Evolutionary conservation across 2,329 filamentous ascomycete species (phyloP), one percentile per base, ranked within the genome.

Genomic region (Aspergillus carbonarius): DNA sequence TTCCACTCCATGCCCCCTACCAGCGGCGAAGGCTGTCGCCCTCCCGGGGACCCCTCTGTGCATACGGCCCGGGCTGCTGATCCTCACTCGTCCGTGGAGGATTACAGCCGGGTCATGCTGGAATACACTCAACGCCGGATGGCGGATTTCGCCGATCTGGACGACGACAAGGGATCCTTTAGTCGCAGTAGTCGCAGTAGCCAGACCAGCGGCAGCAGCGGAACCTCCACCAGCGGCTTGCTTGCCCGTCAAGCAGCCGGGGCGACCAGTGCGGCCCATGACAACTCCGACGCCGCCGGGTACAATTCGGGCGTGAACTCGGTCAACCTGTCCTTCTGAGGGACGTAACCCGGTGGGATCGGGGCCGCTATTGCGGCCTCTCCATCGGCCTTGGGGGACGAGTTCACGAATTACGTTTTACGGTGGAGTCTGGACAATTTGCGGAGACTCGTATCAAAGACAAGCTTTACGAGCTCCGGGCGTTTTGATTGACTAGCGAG

Each of bases 81-180:
- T 40, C 68, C 71, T 42, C 60, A 55, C 8, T 61, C 55, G 4
- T 72, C 72, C 3, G 57, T 76, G n/a, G 73, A 74, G 47, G 73
- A 74, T 59, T 76, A 76, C 58, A 74, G 72, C 61, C 72, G 72
- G 23, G 67, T 72, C 52, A 75, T 76, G 74, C 65, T 75, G 39
- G 66, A 73, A 46, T 73, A 76, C 50, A 76, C 74, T 13, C 72
- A 75, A 39, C 71, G 68, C 27, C 72, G 74, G 44, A 73, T 76
- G 66, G 70, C 70, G 2, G 63, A 66, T 4, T 76, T 75, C 55
- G 65, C 68, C 40, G 68, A 70, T 30, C 54, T 60, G 13, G 68
- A 72, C 20, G 59, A 65, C 17, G 56, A 60, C 40, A 59, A 54
- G 20, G 56, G 59, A n/a, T 61, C 65, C 50, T 32, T 32, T 32